These are phyloP conservation scores for Pelargonium hybrid DNA, from an alignment of 441 rosid genomes.

Conservation along the genomic window DNA sequence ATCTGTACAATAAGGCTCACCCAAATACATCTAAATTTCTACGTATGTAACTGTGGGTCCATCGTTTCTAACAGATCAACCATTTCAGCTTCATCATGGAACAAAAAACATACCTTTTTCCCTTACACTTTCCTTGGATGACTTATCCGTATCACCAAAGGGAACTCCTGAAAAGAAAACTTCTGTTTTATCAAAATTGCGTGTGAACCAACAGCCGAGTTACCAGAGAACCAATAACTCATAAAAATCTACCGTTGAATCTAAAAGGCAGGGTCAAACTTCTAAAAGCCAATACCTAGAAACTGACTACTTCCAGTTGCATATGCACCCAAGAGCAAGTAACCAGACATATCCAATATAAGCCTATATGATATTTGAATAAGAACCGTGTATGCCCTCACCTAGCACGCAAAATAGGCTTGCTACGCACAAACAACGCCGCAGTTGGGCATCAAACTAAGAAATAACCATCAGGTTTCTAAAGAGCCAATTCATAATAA, in stretches of 20 bases:
- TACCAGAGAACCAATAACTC: constrained; percentile 19
- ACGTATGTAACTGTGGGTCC: background rate
- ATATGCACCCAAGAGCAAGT: constrained; percentile 1
- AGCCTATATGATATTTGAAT: no score
- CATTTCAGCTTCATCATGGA: constrained; percentile 14
- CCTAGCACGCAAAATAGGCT: no score
- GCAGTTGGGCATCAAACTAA: no score
- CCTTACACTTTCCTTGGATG: constrained; percentile 71
- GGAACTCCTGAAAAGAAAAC: constrained; percentile 84
- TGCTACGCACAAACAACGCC: no score
- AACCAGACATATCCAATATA: no score
- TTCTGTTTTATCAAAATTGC: constrained; percentile 38
- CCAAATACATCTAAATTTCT: background rate
- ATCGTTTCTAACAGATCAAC: constrained; percentile 12
- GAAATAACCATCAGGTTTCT: no score
- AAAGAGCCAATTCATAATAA: no score
- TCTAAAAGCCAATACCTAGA: constrained; percentile 9
- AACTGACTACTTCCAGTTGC: constrained; percentile 6
- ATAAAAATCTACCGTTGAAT: constrained; percentile 10
- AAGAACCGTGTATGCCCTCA: no score
- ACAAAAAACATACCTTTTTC: constrained; percentile 69
- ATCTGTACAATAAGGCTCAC: background rate
- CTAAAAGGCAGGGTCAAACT: constrained; percentile 10
- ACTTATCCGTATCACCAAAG: constrained; percentile 64
- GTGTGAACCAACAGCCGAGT: constrained; percentile 16